phyloP scores from a whole-genome alignment of 768 basidiomycete genomes.

The Glaciozyma antarctica region DNA sequence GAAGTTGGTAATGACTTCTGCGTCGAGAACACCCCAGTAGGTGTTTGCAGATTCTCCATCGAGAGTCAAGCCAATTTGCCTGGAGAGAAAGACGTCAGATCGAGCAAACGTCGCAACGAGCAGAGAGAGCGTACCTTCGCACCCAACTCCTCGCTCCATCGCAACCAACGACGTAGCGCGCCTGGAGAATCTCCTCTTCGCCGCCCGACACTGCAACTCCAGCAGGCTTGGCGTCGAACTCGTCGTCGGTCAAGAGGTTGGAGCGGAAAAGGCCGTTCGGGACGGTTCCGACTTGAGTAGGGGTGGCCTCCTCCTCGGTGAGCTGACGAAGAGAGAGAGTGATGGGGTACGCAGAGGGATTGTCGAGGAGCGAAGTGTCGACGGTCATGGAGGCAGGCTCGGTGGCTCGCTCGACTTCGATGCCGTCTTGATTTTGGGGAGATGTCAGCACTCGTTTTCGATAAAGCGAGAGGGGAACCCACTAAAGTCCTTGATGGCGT shows the following conservation, averaged over 20 bases:
- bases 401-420: conserved; percentile 13
- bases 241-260: conserved; percentile 23
- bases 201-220: background rate
- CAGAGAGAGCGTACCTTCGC: background rate
- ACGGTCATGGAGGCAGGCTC: conserved; percentile 5
- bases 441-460: background rate
- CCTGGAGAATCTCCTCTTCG: conserved; percentile 13
- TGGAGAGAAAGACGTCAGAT: background rate
- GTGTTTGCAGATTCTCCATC: conserved; percentile 25
- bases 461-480: background rate
- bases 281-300: conserved; percentile 17
- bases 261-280: conserved; percentile 16
- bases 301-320: conserved; percentile 15
- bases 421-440: conserved; percentile 6
- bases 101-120: no score
- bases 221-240: conserved; percentile 6
- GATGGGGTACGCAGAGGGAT: conserved; percentile 17
- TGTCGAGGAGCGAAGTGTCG: background rate
- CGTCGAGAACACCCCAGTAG: conserved; percentile 28
- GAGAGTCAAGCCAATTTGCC: conserved; percentile 22
- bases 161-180: conserved; percentile 23
- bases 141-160: conserved; percentile 29
- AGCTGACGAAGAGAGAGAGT: conserved; percentile 13
- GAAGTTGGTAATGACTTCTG: conserved; percentile 14
- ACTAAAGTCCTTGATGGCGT: conserved; percentile 23